Percentiles rank a stretch among this genome's conserved stretches.
Evolutionary conservation across 164 flowering plant genomes (phyloP).

Genomic region (Santalum album): DNA sequence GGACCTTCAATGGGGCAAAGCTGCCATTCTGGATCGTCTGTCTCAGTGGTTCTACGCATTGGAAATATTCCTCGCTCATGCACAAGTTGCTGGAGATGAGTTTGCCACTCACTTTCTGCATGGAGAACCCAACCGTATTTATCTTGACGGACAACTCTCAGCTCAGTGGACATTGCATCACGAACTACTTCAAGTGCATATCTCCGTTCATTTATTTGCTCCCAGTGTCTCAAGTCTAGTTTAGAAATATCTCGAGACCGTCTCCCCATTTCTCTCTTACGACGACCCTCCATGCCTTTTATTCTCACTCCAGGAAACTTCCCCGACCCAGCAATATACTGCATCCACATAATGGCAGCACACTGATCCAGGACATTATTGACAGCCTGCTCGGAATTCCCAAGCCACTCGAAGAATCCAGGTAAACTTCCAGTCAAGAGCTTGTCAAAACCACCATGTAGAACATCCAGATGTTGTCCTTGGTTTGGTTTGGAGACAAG

Average conservation of each 20-base stretch:
- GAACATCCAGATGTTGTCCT: slow-evolving; percentile 70
- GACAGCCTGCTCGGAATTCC: slow-evolving; percentile 55
- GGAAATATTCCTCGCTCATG: slow-evolving; percentile 95
- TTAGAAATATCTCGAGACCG: slow-evolving; percentile 60
- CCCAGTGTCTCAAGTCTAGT: slow-evolving; percentile 69
- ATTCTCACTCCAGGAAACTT: slow-evolving; percentile 94
- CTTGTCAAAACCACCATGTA: slow-evolving; percentile 93
- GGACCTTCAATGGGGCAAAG: slow-evolving; percentile 99
- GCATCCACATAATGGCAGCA: slow-evolving; percentile 95
- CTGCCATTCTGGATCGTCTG: slow-evolving; percentile 83
- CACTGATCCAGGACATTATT: slow-evolving; percentile 82
- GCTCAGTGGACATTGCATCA: slow-evolving; percentile 87
- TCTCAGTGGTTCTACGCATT: slow-evolving; percentile 26
- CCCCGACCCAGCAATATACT: slow-evolving; percentile 77
- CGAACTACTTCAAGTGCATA: slow-evolving; percentile 87
- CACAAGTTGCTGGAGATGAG: slow-evolving; percentile 90
- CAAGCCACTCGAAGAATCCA: slow-evolving; percentile 76
- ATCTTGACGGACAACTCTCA: slow-evolving; percentile 93
- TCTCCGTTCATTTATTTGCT: slow-evolving; percentile 83
- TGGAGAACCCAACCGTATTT: slow-evolving; percentile 99
- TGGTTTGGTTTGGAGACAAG: slow-evolving; percentile 87
- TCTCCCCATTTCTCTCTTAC: slow-evolving; percentile 77
- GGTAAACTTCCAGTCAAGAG: slow-evolving; percentile 62
- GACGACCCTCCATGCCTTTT: slow-evolving; percentile 89
- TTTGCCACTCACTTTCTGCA: slow-evolving; percentile 99